Conservation (phyloP, 345 rosid genomes). For the Dipteronia dyeriana region DNA sequence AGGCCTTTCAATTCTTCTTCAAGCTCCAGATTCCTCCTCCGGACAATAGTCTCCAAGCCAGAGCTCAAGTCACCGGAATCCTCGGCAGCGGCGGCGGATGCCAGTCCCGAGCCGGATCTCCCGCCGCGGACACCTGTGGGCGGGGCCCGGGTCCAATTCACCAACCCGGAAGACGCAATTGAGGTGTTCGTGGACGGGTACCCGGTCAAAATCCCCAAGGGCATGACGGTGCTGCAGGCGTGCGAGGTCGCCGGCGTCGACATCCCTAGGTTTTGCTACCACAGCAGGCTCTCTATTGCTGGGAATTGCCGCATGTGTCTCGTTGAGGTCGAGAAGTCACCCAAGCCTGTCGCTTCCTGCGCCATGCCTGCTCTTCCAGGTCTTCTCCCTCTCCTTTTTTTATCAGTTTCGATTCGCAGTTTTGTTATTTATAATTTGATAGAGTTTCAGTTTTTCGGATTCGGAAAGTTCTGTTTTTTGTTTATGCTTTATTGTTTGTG, state of each 20-base stretch:
- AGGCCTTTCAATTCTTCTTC: constrained; percentile 49
- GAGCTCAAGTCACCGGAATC: constrained; percentile 84
- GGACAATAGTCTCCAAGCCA: constrained; percentile 70
- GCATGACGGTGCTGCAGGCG: constrained; percentile 93
- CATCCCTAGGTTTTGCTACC: constrained; percentile 95
- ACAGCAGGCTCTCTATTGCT: constrained; percentile 88
- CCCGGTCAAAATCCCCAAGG: constrained; percentile 96
- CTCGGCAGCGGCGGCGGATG: constrained; percentile 54
- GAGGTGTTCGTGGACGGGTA: constrained; percentile 95
- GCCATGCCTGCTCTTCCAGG: constrained; percentile 99
- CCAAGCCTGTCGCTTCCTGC: constrained; percentile 98
- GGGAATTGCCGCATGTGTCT: constrained; percentile 99
- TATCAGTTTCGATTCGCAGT: background rate
- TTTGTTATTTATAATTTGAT: background rate
- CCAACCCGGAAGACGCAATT: constrained; percentile 91
- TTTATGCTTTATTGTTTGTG: background rate
- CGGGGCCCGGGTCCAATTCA: constrained; percentile 82
- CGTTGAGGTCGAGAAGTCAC: constrained; percentile 98
- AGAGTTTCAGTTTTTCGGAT: background rate
- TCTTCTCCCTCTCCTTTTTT: constrained; percentile 16
- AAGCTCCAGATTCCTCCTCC: constrained; percentile 43
- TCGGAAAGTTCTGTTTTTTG: background rate
- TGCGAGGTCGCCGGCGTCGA: constrained; percentile 99
- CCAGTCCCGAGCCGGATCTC: constrained; percentile 44
- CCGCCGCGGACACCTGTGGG: constrained; percentile 67